phyloP scores from a whole-genome alignment of 176 grass and related monocot genomes.

The Oryza punctata region DNA sequence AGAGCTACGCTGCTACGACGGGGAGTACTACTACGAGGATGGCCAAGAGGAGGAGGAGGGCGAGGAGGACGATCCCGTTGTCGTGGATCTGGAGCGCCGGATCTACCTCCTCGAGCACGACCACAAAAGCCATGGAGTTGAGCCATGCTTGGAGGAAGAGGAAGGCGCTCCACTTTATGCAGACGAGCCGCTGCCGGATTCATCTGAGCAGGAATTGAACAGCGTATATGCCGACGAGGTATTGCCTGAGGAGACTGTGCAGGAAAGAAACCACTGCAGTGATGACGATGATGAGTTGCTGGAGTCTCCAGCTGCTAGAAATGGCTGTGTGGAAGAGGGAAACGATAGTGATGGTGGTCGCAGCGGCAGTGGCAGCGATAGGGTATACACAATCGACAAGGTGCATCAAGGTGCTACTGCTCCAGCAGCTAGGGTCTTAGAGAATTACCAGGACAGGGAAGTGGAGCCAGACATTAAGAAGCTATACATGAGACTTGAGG shows the following conservation, averaged over 20 bases:
- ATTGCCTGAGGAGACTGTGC: constrained; percentile 30
- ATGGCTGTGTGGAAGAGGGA: constrained; percentile 27
- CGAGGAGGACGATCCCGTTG: background rate
- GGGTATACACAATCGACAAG: constrained; percentile 85
- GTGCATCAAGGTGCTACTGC: constrained; percentile 52
- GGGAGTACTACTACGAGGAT: constrained; percentile 52
- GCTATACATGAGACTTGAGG: constrained; percentile 81
- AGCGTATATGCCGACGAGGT: constrained; percentile 12
- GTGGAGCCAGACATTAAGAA: constrained; percentile 84
- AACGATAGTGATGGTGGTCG: constrained; percentile 25
- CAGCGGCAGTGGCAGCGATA: constrained; percentile 52
- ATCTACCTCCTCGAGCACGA: constrained; percentile 49
- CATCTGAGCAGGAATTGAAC: constrained; percentile 1
- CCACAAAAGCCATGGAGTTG: constrained; percentile 10
- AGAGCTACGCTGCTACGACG: constrained; percentile 48
- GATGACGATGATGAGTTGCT: constrained; percentile 48
- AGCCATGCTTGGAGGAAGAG: constrained; percentile 21
- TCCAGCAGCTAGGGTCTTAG: constrained; percentile 47
- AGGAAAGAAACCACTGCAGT: constrained; percentile 35
- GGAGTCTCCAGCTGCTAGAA: constrained; percentile 35
- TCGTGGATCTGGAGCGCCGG: constrained; percentile 57
- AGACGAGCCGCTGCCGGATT: constrained; percentile 17
- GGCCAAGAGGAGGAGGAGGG: constrained; percentile 7
- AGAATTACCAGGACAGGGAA: constrained; percentile 24
- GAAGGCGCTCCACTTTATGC: constrained; percentile 25